Percentiles rank a stretch among this genome's conserved stretches.
Conservation (phyloP, 73 alveolate species). For the Paramecium octaurelia region DNA sequence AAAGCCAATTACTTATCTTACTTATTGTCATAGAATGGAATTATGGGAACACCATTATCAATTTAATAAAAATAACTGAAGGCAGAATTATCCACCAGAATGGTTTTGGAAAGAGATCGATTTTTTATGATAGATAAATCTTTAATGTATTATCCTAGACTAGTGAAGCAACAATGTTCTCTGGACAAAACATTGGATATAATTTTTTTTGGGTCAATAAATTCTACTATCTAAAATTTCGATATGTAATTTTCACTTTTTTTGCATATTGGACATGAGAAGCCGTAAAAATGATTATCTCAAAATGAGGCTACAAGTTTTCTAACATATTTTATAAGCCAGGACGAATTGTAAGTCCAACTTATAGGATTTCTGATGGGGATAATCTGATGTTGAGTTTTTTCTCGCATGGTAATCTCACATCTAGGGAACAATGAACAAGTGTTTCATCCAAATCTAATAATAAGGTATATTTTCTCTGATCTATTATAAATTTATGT, state of each 20-base stretch:
- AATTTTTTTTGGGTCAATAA: slow-evolving; percentile 69
- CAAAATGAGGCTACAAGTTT: slow-evolving; percentile 56
- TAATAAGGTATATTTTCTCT: slow-evolving; percentile 56
- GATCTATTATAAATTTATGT: slow-evolving; percentile 43
- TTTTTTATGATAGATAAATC: slow-evolving; percentile 65
- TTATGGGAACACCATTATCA: slow-evolving; percentile 88
- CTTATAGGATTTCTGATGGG: not conserved
- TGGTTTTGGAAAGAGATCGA: slow-evolving; percentile 65
- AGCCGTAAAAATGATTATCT: slow-evolving; percentile 77
- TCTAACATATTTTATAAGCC: slow-evolving; percentile 22
- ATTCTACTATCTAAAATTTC: slow-evolving; percentile 46
- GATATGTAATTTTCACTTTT: slow-evolving; percentile 35
- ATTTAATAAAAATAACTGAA: slow-evolving; percentile 70
- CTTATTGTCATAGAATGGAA: slow-evolving; percentile 86
- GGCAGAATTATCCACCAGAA: slow-evolving; percentile 85
- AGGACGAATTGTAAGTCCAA: slow-evolving; percentile 54
- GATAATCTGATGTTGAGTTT: not conserved
- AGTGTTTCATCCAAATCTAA: slow-evolving; percentile 61
- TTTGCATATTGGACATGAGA: slow-evolving; percentile 68
- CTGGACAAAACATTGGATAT: slow-evolving; percentile 65
- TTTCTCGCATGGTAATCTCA: slow-evolving; percentile 17
- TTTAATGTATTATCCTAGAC: slow-evolving; percentile 66
- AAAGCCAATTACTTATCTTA: not conserved
- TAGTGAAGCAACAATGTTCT: slow-evolving; percentile 70
- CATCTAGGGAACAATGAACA: slow-evolving; percentile 53